Evolutionary conservation across 352 stramenopile genomes (phyloP).

Genomic region (Phytophthora pisi): DNA sequence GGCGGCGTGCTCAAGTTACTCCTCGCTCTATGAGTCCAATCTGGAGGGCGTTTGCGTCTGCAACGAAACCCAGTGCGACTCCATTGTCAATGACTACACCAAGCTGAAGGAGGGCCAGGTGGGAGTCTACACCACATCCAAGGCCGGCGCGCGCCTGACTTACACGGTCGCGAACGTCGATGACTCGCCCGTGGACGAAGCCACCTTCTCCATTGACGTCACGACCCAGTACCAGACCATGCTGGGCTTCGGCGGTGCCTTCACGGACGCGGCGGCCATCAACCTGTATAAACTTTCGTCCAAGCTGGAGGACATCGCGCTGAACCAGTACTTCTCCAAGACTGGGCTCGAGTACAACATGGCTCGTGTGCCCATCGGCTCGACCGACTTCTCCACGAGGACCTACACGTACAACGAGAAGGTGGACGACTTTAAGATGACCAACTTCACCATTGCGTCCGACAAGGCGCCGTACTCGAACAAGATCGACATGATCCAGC

Average conservation of each 20-base stretch:
- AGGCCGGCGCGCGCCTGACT: slow-evolving; percentile 49
- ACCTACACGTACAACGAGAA: slow-evolving; percentile 89
- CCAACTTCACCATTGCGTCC: slow-evolving; percentile 81
- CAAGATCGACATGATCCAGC: slow-evolving; percentile 79
- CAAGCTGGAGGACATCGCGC: slow-evolving; percentile 60
- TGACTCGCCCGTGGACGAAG: slow-evolving; percentile 21
- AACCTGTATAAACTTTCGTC: slow-evolving; percentile 77
- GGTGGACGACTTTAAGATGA: slow-evolving; percentile 78
- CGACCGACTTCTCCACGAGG: slow-evolving; percentile 83
- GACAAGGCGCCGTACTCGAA: slow-evolving; percentile 65
- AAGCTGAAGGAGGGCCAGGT: slow-evolving; percentile 43
- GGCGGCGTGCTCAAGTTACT: slow-evolving; percentile 47
- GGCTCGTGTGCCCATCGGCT: slow-evolving; percentile 85
- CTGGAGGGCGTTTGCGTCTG: slow-evolving; percentile 61
- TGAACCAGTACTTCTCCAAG: slow-evolving; percentile 83
- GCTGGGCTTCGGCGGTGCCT: slow-evolving; percentile 87
- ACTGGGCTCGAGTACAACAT: slow-evolving; percentile 82
- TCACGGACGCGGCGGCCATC: slow-evolving; percentile 89
- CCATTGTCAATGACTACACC: slow-evolving; percentile 53
- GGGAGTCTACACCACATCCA: slow-evolving; percentile 54
- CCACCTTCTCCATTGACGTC: slow-evolving; percentile 58
- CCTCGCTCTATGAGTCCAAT: slow-evolving; percentile 44
- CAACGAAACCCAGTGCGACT: slow-evolving; percentile 57
- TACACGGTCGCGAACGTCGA: slow-evolving; percentile 43
- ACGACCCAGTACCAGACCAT: slow-evolving; percentile 80